Evolutionary conservation across 192 early-diverging fungal species (phyloP).

Genomic region (Funneliformis mosseae): DNA sequence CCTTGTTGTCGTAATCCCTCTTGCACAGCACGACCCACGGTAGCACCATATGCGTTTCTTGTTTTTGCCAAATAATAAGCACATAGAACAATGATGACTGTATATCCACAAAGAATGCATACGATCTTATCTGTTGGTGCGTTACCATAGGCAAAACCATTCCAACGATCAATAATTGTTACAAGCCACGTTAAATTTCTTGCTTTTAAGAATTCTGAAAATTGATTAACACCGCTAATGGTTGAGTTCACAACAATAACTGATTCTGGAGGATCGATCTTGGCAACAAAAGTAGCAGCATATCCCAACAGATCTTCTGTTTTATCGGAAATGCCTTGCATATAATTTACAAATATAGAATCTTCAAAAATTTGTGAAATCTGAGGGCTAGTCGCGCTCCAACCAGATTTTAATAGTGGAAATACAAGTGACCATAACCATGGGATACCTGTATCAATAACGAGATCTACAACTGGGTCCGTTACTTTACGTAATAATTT

Average conservation of each 20-base stretch:
- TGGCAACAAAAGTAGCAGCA: slow-evolving; percentile 24
- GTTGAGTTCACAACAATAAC: slow-evolving; percentile 3
- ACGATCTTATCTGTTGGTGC: slow-evolving; percentile 58
- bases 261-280: neutral
- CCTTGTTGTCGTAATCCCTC: slow-evolving; percentile 55
- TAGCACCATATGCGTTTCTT: slow-evolving; percentile 44
- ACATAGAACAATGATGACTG: slow-evolving; percentile 52
- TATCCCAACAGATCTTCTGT: slow-evolving; percentile 29
- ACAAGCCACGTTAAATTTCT: slow-evolving; percentile 17
- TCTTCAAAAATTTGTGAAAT: slow-evolving; percentile 22
- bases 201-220: slow-evolving; percentile 22
- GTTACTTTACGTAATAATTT: slow-evolving; percentile 62
- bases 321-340: slow-evolving; percentile 37
- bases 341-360: slow-evolving; percentile 33
- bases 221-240: neutral
- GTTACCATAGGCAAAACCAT: slow-evolving; percentile 49
- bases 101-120: slow-evolving; percentile 64
- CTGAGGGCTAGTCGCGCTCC: slow-evolving; percentile 6
- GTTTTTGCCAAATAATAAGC: slow-evolving; percentile 52
- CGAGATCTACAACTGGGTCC: slow-evolving; percentile 74
- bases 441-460: slow-evolving; percentile 58
- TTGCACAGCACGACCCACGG: slow-evolving; percentile 44
- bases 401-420: slow-evolving; percentile 22
- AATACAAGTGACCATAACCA: slow-evolving; percentile 37
- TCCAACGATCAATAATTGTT: slow-evolving; percentile 42